Conservation (phyloP, 1,284 basidiomycete species). For the Sphagnurus paluster region DNA sequence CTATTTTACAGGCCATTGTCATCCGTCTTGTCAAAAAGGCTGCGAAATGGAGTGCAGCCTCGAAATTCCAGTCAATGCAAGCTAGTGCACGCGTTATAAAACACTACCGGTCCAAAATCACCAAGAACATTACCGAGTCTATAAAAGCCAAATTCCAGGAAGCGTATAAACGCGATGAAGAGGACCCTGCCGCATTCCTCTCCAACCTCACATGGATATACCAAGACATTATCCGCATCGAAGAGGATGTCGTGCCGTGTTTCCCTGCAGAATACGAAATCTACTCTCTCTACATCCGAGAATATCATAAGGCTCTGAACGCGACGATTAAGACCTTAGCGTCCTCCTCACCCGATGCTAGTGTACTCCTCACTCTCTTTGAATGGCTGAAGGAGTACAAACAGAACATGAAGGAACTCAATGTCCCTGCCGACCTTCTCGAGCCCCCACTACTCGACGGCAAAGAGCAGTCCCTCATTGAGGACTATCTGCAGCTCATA, state of each 20-base stretch:
- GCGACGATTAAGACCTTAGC: conserved; percentile 73
- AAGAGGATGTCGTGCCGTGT: conserved; percentile 84
- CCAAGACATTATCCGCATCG: conserved; percentile 90
- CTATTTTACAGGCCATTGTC: conserved; percentile 70
- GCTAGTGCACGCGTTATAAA: conserved; percentile 94
- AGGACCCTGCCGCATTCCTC: conserved; percentile 75
- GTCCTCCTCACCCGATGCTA: conserved; percentile 82
- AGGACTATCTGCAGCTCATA: conserved; percentile 94
- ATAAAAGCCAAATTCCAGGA: conserved; percentile 76
- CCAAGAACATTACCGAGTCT: conserved; percentile 78
- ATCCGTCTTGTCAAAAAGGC: conserved; percentile 94
- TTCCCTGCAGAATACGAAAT: conserved; percentile 95
- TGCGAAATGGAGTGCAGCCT: conserved; percentile 84
- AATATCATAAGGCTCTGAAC: conserved; percentile 93
- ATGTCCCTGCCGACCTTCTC: conserved; percentile 79
- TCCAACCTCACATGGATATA: conserved; percentile 89
- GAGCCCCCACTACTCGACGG: conserved; percentile 91
- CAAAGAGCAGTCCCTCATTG: conserved; percentile 90
- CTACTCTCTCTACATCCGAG: conserved; percentile 80
- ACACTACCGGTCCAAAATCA: conserved; percentile 92
- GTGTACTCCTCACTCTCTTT: conserved; percentile 82
- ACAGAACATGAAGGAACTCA: conserved; percentile 92
- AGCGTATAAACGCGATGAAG: conserved; percentile 63
- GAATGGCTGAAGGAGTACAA: conserved; percentile 97
- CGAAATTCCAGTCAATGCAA: conserved; percentile 89